phyloP scores from a whole-genome alignment of 1,139 yeast species.

The Blastobotrys illinoisensis region DNA sequence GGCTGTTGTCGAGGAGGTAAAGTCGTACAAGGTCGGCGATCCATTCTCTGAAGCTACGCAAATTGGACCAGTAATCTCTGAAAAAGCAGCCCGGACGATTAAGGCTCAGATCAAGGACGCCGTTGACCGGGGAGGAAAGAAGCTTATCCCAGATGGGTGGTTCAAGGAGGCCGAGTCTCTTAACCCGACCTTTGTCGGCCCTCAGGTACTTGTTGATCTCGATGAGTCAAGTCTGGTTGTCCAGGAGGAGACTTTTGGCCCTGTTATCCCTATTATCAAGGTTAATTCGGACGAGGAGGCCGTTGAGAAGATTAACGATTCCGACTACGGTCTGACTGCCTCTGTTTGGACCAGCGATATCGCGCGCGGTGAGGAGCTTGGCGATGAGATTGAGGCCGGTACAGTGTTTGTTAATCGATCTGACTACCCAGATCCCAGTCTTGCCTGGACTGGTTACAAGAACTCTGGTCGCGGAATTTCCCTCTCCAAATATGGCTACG shows the following conservation, averaged over 20 bases:
- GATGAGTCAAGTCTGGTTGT: constrained; percentile 61
- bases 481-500: constrained; percentile 32
- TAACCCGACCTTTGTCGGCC: constrained; percentile 69
- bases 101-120: constrained; percentile 67
- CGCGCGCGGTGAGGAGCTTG: constrained; percentile 50
- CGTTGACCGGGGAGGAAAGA: constrained; percentile 60
- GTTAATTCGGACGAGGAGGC: constrained; percentile 38
- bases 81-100: constrained; percentile 65
- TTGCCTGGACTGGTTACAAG: constrained; percentile 83
- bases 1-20: constrained; percentile 60
- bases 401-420: constrained; percentile 83
- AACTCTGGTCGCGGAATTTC: constrained; percentile 70
- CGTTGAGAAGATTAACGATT: constrained; percentile 32
- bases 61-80: constrained; percentile 77
- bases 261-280: constrained; percentile 37
- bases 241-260: constrained; percentile 73
- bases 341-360: constrained; percentile 50
- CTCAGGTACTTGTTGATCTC: constrained; percentile 74
- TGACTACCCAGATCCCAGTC: constrained; percentile 69
- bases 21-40: constrained; percentile 49
- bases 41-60: constrained; percentile 67
- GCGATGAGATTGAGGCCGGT: constrained; percentile 72
- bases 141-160: constrained; percentile 66
- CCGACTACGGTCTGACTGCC: constrained; percentile 47
- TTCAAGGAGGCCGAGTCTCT: constrained; percentile 31